Percentiles rank a stretch among this genome's conserved stretches.
Conservation (phyloP, 441 rosid genomes). For the Breynia disticha region DNA sequence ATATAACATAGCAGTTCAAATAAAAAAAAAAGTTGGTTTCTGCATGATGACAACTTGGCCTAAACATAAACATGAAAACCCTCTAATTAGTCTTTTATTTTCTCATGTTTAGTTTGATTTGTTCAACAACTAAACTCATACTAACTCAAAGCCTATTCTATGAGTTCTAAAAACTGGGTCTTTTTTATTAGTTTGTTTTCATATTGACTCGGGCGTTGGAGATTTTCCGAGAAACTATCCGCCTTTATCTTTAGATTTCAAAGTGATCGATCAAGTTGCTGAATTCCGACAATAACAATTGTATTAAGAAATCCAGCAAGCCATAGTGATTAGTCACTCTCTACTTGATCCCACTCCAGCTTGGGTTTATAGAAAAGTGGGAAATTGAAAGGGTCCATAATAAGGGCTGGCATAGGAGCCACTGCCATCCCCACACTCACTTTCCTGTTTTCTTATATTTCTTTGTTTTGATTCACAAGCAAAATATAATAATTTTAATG, state of each 20-base stretch:
- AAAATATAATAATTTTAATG: not conserved
- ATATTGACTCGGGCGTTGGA: too few relatives aligned
- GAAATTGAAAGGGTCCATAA: too few relatives aligned
- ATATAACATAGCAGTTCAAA: not conserved
- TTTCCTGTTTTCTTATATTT: too few relatives aligned
- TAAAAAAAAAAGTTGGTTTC: not conserved
- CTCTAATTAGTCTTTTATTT: not conserved
- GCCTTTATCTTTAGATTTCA: too few relatives aligned
- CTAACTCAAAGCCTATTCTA: not conserved
- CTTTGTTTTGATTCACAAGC: not conserved
- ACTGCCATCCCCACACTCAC: not conserved
- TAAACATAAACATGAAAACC: not conserved
- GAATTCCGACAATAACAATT: too few relatives aligned
- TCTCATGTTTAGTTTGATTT: conserved; percentile 11
- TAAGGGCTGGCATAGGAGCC: conserved; percentile 11
- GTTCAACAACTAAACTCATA: conserved; percentile 6
- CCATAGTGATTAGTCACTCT: conserved; percentile 31
- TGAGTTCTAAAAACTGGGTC: too few relatives aligned
- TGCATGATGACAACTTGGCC: not conserved
- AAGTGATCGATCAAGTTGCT: too few relatives aligned
- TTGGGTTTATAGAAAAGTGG: conserved; percentile 22
- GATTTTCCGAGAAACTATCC: too few relatives aligned
- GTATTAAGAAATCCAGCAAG: conserved; percentile 6
- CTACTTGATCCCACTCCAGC: conserved; percentile 18
- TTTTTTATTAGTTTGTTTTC: not conserved